phyloP scores from a whole-genome alignment of 306 rosid species.

The Sechiopsis laciniata region DNA sequence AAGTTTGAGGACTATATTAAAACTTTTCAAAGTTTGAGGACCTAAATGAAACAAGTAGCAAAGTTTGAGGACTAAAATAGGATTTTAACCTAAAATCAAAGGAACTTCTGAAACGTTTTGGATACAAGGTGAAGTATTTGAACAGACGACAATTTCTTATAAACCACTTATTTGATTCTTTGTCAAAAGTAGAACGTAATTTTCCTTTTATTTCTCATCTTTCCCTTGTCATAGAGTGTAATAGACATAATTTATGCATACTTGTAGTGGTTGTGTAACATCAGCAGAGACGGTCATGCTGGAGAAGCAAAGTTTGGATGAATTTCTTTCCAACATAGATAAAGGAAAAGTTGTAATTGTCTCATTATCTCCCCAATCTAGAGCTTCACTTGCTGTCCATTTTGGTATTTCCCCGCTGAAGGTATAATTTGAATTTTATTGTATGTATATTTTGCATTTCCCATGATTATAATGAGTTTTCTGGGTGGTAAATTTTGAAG shows the following conservation, averaged over 20 bases:
- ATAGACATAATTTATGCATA: slow-evolving; percentile 24
- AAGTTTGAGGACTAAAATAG: no score
- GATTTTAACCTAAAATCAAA: no score
- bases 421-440: slow-evolving; percentile 34
- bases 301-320: slow-evolving; percentile 96
- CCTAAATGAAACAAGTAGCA: no score
- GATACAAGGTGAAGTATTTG: not conserved
- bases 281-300: slow-evolving; percentile 93
- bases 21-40: no score
- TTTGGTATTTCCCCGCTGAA: slow-evolving; percentile 75
- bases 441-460: not conserved
- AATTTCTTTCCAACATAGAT: slow-evolving; percentile 59
- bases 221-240: not conserved
- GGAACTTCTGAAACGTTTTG: not conserved
- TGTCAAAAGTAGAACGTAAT: not conserved
- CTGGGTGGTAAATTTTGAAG: not conserved
- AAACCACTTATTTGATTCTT: not conserved
- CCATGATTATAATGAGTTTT: slow-evolving; percentile 12
- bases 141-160: not conserved
- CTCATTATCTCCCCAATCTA: slow-evolving; percentile 88
- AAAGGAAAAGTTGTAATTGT: slow-evolving; percentile 65
- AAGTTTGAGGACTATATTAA: no score
- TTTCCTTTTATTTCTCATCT: not conserved
- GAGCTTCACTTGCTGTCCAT: slow-evolving; percentile 84
- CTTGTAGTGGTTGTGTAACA: slow-evolving; percentile 86